phyloP scores from a whole-genome alignment of 2,329 filamentous ascomycete genomes.

The Davidsoniella virescens region DNA sequence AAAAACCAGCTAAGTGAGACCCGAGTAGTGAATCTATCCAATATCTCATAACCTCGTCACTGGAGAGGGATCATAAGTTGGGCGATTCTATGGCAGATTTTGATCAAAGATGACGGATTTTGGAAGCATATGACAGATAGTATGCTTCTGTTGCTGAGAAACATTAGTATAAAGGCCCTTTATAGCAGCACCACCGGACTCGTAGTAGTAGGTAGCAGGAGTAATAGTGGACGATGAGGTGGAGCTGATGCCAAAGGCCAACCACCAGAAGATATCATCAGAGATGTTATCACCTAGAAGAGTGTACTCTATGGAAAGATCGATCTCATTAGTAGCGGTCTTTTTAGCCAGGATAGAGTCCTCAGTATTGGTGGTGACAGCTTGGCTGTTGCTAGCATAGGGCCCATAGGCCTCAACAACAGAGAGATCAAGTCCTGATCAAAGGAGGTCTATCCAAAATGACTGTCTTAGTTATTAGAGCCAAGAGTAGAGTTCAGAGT shows the following conservation, averaged over 20 bases:
- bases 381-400: conserved; percentile 28
- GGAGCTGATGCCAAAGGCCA: conserved; percentile 30
- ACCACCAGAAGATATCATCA: conserved; percentile 38
- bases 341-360: conserved; percentile 33
- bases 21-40: no score
- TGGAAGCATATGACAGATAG: neutral
- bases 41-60: no score
- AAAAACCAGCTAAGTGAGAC: no score
- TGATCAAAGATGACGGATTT: neutral
- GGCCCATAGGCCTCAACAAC: conserved; percentile 31
- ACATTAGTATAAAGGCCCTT: neutral
- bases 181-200: conserved; percentile 21
- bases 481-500: conserved; percentile 33
- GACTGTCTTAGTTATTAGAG: conserved; percentile 30
- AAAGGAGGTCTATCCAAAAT: conserved; percentile 47
- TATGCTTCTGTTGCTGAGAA: neutral
- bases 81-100: neutral
- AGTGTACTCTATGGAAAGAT: conserved; percentile 42
- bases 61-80: no score
- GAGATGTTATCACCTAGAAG: conserved; percentile 34
- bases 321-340: conserved; percentile 30
- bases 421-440: conserved; percentile 36
- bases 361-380: conserved; percentile 30
- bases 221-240: conserved; percentile 15
- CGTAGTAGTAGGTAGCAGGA: conserved; percentile 20